phyloP scores from a whole-genome alignment of 2,329 filamentous ascomycete species.

The Magnaporthales sp. region DNA sequence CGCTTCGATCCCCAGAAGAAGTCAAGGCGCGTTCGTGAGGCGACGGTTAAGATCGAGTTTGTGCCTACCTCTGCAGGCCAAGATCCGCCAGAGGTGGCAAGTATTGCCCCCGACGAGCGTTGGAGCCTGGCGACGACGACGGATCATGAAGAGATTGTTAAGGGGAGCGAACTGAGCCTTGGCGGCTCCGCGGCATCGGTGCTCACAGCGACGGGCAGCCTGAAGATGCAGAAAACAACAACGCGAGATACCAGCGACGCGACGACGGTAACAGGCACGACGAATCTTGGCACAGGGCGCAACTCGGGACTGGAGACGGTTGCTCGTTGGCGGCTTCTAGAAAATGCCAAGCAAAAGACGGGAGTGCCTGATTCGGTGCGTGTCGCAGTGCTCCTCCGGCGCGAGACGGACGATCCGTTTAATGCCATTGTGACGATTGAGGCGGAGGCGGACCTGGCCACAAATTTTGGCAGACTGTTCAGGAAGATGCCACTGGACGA shows the following conservation, averaged over 20 bases:
- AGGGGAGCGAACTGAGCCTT: background rate
- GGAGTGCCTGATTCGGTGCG: background rate
- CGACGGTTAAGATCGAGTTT: background rate
- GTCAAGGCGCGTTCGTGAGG: background rate
- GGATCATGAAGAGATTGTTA: background rate
- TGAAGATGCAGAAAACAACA: background rate
- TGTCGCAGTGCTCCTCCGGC: background rate
- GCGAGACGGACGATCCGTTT: background rate
- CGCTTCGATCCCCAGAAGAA: background rate
- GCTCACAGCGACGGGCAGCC: background rate
- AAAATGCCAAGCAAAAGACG: background rate
- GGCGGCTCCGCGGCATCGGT: background rate
- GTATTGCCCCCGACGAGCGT: background rate
- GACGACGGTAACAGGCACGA: background rate
- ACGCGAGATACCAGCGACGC: background rate
- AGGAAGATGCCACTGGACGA: background rate
- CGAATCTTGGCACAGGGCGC: background rate
- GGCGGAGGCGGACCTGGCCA: background rate
- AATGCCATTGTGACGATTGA: background rate
- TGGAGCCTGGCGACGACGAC: background rate
- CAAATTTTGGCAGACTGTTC: background rate
- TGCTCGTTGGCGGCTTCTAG: background rate
- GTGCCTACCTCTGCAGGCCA: background rate
- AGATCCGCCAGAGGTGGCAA: background rate
- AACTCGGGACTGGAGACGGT: background rate